Percentiles rank a stretch among this genome's conserved stretches.
Conservation (phyloP, 768 basidiomycete species). For the Tylopilus balloui region DNA sequence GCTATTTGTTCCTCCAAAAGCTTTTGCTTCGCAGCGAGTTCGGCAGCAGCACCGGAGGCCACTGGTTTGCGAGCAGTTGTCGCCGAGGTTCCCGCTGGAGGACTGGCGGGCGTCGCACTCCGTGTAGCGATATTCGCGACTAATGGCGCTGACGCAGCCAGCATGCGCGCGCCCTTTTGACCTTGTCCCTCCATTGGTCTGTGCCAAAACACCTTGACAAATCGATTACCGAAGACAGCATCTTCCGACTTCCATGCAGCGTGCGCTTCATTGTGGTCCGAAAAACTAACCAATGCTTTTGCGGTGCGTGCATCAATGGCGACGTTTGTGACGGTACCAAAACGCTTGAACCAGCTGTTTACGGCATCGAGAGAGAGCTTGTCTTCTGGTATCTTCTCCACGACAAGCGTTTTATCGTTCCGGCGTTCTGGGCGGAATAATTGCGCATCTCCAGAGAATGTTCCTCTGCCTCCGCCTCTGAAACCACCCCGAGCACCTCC, state of each 20-base stretch:
- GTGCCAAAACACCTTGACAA: conserved; percentile 96
- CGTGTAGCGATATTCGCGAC: conserved; percentile 58
- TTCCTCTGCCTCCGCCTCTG: conserved; percentile 47
- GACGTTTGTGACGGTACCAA: conserved; percentile 89
- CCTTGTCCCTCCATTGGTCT: conserved; percentile 90
- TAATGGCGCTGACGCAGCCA: conserved; percentile 77
- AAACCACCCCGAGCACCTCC: conserved; percentile 43
- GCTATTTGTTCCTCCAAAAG: conserved; percentile 77
- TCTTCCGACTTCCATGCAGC: conserved; percentile 91
- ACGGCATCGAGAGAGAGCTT: conserved; percentile 74
- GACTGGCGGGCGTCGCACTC: conserved; percentile 45
- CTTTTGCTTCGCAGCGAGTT: conserved; percentile 70
- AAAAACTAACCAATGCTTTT: conserved; percentile 87
- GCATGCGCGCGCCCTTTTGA: conserved; percentile 64
- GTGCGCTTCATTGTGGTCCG: conserved; percentile 76
- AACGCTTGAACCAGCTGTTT: conserved; percentile 86
- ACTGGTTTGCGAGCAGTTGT: conserved; percentile 36
- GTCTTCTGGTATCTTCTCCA: conserved; percentile 90
- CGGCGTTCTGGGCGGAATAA: conserved; percentile 64
- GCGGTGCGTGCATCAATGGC: conserved; percentile 71
- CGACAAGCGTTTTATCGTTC: conserved; percentile 78
- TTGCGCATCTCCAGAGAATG: conserved; percentile 61
- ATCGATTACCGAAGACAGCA: conserved; percentile 91
- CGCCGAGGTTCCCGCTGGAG: conserved; percentile 28
- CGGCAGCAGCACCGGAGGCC: conserved; percentile 37